Evolutionary conservation across 306 rosid species (phyloP).

Genomic region (Prunus mira): DNA sequence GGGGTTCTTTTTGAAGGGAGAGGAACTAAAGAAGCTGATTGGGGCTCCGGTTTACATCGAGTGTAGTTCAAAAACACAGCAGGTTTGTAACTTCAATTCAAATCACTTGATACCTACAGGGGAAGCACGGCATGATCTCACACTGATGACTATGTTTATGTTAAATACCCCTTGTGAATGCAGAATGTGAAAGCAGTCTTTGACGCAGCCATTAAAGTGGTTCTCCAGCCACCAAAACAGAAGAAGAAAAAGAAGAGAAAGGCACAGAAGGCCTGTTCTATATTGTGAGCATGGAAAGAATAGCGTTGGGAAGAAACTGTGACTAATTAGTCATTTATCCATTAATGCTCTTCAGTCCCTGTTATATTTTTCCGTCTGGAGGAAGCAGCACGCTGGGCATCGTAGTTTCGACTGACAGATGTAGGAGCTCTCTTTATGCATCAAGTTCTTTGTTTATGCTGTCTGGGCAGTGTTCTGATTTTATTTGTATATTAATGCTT

Average conservation of each 20-base stretch:
- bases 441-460: constrained; percentile 35
- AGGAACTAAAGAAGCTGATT: constrained; percentile 80
- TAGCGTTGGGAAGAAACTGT: constrained; percentile 34
- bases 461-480: constrained; percentile 28
- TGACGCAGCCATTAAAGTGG: constrained; percentile 91
- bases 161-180: constrained; percentile 18
- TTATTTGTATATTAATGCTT: constrained; percentile 52
- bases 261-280: constrained; percentile 77
- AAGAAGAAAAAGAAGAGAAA: constrained; percentile 72
- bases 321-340: constrained; percentile 43
- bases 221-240: constrained; percentile 92
- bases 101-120: constrained; percentile 5
- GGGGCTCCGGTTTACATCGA: constrained; percentile 86
- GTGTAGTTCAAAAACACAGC: constrained; percentile 96
- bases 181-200: constrained; percentile 97
- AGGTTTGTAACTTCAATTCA: constrained; percentile 47
- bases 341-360: constrained; percentile 36
- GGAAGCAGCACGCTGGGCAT: constrained; percentile 30
- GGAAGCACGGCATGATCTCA: constrained; percentile 9
- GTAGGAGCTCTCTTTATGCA: constrained; percentile 34
- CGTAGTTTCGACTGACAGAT: constrained; percentile 37
- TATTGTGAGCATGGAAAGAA: constrained; percentile 49
- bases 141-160: background rate
- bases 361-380: constrained; percentile 38
- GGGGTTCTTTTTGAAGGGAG: constrained; percentile 56